Base-by-base conservation (phyloP, 768 basidiomycete species). In the Agaricus blazei region DNA sequence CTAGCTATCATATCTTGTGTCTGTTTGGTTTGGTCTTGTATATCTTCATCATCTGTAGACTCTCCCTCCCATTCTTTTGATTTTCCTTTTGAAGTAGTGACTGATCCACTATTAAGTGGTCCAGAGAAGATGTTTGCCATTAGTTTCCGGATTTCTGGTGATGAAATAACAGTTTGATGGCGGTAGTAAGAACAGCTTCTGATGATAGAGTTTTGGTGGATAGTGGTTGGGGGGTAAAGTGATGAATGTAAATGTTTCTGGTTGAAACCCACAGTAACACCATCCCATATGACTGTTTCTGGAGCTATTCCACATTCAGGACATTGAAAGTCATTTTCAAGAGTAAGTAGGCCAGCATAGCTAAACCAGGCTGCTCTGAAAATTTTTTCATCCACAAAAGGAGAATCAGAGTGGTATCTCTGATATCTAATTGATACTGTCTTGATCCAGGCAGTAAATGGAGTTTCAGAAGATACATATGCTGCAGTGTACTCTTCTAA, bases 331-430 rank as follows among this genome's bases (percentile, higher is more conserved):
- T 68, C 63, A 3, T 34, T 43, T 0, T 62, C 59, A 14, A 69
- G 59, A 8, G 26, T 28, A 36, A 61, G 66, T 2, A 70, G 57
- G 23, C 51, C 42, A 8, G 59, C 60, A 54, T 65, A 74, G 0
- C 68, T 48, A 45, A 74, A 75, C 72, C 72, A 75, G 0, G 59
- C 63, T 1, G 63, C 34, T 12, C 65, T 60, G 54, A 73, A 73
- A 1, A 67, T 43, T 12, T 69, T 56, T 12, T 64, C 66, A 4
- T 51, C 56, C 37, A 71, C 59, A 59, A 72, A 73, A 1, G 51
- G 52, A 2, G 31, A 15, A 0, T 44, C 31, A 0, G 62, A 34
- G 34, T 34, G 7, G 11, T 34, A 59, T 9, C 8, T 29, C 24
- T 36, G 11, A 52, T 70, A 72, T n/a, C 64, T 46, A 3, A 63